Evolutionary conservation across 768 basidiomycete species (phyloP), one percentile per base, ranked within the genome.

Genomic region (Tricholoma flavovirens): DNA sequence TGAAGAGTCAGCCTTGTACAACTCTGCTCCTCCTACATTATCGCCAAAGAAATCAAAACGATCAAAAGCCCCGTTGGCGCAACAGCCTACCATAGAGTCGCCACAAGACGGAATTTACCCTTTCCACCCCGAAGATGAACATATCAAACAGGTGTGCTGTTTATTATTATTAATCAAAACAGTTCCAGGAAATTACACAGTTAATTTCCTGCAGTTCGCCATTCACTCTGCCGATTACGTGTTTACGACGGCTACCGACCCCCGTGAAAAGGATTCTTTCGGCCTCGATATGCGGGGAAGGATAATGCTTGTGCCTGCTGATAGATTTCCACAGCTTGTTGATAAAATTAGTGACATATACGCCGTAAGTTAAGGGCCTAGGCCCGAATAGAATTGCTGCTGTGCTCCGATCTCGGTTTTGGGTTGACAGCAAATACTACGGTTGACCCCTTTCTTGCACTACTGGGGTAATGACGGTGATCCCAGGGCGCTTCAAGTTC

Each of bases 121-220:
- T 2, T 96, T 90, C 73, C 93, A 97, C 64, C 86, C 88, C 0
- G 94, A 97, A 68, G 94, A 97, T 68, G 84, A 86, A 45, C 74
- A 75, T 32, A 83, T 93, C 51, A 77, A 79, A 53, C 71, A 83
- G 74, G 90, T 89, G 50, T 21, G 61, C 43, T 26, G 5, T 36
- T 15, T 55, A n/a, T 43, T 26, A 42, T 17, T 10, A 14, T 57
- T 17, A 36, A 26, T 46, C n/a, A 15, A 24, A 11, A 21, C 46
- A 8, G 35, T 51, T 14, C 24, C 11, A 29, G 43, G 59, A 26
- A 45, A 17, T 46, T 15, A 48, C 9, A 32, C 22, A 15, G 12
- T 30, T 30, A 17, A 30, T 19, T 54, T 4, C 32, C 45, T 49
- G 29, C 60, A 86, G 83, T 64, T 74, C 49, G 78, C 85, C 4